A percentile compares a stretch with the other conserved stretches of the same genome.
These are phyloP conservation scores for Lepidium africanum DNA, from an alignment of 345 rosid species.

Conservation along the genomic window DNA sequence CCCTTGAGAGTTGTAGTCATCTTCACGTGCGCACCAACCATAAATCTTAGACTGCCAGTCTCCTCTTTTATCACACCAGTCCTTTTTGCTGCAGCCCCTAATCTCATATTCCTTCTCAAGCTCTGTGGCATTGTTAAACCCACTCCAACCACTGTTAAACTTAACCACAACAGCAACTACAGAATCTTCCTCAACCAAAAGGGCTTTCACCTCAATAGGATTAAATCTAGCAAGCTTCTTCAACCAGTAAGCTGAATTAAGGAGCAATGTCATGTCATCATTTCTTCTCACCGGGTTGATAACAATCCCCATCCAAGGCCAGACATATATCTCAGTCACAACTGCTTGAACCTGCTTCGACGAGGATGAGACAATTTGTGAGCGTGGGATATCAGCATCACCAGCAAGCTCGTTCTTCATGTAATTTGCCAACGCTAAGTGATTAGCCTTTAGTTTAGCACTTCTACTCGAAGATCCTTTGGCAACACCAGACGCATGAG, in stretches of 20 bases:
- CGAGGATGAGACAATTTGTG: neutral
- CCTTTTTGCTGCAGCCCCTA: conserved; percentile 37
- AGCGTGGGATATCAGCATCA: conserved; percentile 33
- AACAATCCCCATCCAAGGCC: conserved; percentile 85
- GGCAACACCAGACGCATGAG: conserved; percentile 82
- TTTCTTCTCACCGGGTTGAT: conserved; percentile 30
- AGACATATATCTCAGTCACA: conserved; percentile 45
- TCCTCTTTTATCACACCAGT: conserved; percentile 38
- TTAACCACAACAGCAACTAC: conserved; percentile 40
- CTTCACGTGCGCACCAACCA: conserved; percentile 80
- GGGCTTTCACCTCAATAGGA: conserved; percentile 42
- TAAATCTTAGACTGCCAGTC: conserved; percentile 36
- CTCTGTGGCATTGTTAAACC: conserved; percentile 42
- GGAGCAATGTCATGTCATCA: conserved; percentile 11
- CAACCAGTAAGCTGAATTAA: conserved; percentile 49
- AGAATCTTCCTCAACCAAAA: conserved; percentile 37
- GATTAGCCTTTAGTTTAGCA: conserved; percentile 69
- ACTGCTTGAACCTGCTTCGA: conserved; percentile 3
- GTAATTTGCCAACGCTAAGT: conserved; percentile 66
- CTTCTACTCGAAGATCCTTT: conserved; percentile 71
- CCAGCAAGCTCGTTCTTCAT: conserved; percentile 50
- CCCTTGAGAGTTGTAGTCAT: conserved; percentile 52
- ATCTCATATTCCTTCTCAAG: conserved; percentile 58
- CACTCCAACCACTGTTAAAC: conserved; percentile 52
- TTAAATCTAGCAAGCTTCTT: conserved; percentile 44